Percentiles rank a stretch among this genome's conserved stretches.
phyloP scores from a whole-genome alignment of 805 yeast genomes.

The Metschnikowia vanudenii region DNA sequence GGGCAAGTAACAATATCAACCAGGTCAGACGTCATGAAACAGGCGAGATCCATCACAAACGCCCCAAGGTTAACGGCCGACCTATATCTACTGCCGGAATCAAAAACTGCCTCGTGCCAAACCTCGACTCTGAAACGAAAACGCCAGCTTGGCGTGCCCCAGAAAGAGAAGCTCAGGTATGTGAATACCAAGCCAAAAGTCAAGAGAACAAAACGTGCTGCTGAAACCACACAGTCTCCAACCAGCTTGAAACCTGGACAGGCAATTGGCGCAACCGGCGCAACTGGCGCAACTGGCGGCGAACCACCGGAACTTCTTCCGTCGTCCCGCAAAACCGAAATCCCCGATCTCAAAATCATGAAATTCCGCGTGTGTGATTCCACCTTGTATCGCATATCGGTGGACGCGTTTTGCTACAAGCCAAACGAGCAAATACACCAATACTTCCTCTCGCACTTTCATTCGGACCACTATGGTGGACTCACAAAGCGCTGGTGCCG shows the following conservation, averaged over 20 bases:
- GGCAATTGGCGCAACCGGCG: too few relatives aligned
- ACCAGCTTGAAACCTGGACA: background rate
- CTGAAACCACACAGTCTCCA: constrained; percentile 8
- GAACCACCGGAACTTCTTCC: constrained; percentile 14
- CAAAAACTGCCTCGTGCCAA: background rate
- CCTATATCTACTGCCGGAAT: too few relatives aligned
- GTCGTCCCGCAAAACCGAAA: constrained; percentile 26
- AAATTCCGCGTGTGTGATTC: constrained; percentile 30
- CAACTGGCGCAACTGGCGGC: background rate
- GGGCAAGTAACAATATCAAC: background rate
- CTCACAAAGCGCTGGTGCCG: constrained; percentile 69
- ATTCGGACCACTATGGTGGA: constrained; percentile 93
- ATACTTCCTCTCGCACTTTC: constrained; percentile 80
- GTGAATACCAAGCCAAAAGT: constrained; percentile 10
- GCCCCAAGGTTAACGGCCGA: too few relatives aligned
- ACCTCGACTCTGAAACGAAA: constrained; percentile 1
- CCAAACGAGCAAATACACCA: constrained; percentile 45
- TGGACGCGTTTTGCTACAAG: constrained; percentile 64
- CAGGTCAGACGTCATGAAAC: too few relatives aligned
- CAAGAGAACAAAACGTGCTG: constrained; percentile 11
- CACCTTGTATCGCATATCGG: constrained; percentile 43
- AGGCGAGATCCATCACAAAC: too few relatives aligned
- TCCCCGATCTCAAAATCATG: constrained; percentile 57
- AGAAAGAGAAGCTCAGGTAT: constrained; percentile 13
- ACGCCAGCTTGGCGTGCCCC: constrained; percentile 11